Conservation (phyloP, 352 stramenopile genomes). For the Pythium aphanidermatum region DNA sequence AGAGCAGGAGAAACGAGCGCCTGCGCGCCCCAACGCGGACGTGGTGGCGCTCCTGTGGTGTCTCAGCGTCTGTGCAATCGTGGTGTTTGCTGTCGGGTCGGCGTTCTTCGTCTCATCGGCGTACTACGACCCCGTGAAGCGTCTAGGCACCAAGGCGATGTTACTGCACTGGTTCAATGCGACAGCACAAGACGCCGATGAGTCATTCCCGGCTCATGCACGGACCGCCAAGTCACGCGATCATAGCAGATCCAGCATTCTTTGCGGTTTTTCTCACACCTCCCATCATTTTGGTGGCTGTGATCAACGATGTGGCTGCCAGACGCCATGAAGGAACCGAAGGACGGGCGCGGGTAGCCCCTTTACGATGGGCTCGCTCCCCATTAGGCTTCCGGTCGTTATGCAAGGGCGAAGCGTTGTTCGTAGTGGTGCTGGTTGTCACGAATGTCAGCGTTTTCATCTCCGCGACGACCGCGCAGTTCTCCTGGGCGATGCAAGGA, state of each 20-base stretch:
- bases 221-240: too few relatives aligned
- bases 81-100: not conserved
- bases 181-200: not conserved
- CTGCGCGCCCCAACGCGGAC: not conserved
- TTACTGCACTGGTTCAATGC: not conserved
- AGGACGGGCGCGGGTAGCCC: not conserved
- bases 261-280: too few relatives aligned
- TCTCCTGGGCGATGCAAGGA: not conserved
- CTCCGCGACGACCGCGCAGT: not conserved
- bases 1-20: not conserved
- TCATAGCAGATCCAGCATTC: too few relatives aligned
- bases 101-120: conserved; percentile 2
- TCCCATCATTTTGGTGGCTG: too few relatives aligned
- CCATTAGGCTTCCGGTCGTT: not conserved
- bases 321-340: too few relatives aligned
- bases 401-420: not conserved
- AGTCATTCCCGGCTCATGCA: too few relatives aligned
- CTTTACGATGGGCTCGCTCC: not conserved
- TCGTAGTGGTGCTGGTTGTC: not conserved
- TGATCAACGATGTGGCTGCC: too few relatives aligned
- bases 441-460: not conserved
- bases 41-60: not conserved
- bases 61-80: not conserved
- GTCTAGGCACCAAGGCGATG: not conserved
- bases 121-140: not conserved